Conservation (phyloP, 116 monocot species). For the Phalaenopsis hybrid region DNA sequence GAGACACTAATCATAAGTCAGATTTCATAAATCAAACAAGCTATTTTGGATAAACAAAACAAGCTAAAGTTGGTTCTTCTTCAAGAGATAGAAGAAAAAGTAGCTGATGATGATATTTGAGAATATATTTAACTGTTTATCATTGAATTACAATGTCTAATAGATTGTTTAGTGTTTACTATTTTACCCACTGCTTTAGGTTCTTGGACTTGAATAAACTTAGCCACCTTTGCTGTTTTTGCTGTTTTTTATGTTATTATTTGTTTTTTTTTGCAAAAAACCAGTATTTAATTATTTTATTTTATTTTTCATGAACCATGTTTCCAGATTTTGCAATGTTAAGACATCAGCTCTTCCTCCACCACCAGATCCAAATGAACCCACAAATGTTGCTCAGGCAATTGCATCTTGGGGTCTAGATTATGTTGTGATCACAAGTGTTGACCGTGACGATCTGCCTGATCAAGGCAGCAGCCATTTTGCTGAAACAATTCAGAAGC, state of each 20-base stretch:
- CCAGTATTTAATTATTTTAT: not conserved
- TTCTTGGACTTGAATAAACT: not conserved
- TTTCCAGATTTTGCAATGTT: conserved; percentile 77
- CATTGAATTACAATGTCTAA: too few relatives aligned
- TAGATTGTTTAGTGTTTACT: too few relatives aligned
- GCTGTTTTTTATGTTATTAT: not conserved
- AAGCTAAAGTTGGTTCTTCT: too few relatives aligned
- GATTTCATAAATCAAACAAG: too few relatives aligned
- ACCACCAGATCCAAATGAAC: conserved; percentile 85
- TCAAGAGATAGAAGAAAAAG: too few relatives aligned
- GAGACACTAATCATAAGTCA: too few relatives aligned
- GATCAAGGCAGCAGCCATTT: conserved; percentile 96
- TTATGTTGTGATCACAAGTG: conserved; percentile 92
- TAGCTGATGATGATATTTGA: too few relatives aligned
- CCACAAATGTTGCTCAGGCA: conserved; percentile 81
- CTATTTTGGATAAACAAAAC: too few relatives aligned
- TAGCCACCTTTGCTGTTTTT: not conserved
- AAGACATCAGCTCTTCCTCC: conserved; percentile 84
- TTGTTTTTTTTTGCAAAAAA: not conserved
- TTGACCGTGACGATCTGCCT: conserved; percentile 84
- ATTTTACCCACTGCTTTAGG: not conserved
- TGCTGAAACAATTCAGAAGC: conserved; percentile 69
- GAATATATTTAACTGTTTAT: too few relatives aligned
- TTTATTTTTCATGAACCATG: not conserved
- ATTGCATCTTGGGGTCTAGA: conserved; percentile 94